These are phyloP conservation scores for Sporisorium iseilematis-ciliati DNA, from an alignment of 1,284 basidiomycete species.

Conservation along the genomic window DNA sequence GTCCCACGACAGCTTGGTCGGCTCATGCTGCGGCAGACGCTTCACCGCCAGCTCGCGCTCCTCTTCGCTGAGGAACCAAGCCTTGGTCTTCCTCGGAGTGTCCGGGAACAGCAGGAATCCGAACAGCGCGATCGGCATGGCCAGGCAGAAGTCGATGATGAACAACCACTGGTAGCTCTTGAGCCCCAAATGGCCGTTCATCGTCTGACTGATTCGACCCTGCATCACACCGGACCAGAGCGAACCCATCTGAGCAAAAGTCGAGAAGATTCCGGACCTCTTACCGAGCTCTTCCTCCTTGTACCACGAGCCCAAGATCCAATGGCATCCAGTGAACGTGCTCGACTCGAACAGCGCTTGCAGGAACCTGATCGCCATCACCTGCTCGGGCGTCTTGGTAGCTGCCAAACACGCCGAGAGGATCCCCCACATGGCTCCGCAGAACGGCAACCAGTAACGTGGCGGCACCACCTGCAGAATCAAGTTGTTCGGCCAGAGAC, in stretches of 20 bases:
- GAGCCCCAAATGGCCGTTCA: slow-evolving; percentile 75
- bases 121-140: slow-evolving; percentile 77
- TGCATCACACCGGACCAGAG: slow-evolving; percentile 79
- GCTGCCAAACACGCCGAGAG: slow-evolving; percentile 48
- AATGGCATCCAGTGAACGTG: slow-evolving; percentile 72
- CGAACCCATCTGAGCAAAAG: slow-evolving; percentile 75
- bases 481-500: slow-evolving; percentile 63
- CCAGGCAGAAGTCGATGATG: slow-evolving; percentile 80
- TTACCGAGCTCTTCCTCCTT: slow-evolving; percentile 78
- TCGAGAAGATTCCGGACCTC: slow-evolving; percentile 79
- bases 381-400: slow-evolving; percentile 70
- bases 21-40: slow-evolving; percentile 71
- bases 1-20: slow-evolving; percentile 67
- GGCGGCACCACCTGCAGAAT: slow-evolving; percentile 64
- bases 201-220: slow-evolving; percentile 75
- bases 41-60: slow-evolving; percentile 70
- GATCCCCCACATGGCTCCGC: slow-evolving; percentile 59
- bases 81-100: slow-evolving; percentile 76
- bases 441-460: slow-evolving; percentile 54
- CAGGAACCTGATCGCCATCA: slow-evolving; percentile 80
- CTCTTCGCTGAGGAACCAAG: slow-evolving; percentile 77
- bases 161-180: slow-evolving; percentile 81
- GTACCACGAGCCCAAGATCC: slow-evolving; percentile 82
- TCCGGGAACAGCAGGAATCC: slow-evolving; percentile 81
- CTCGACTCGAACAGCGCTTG: slow-evolving; percentile 80